These are phyloP conservation scores for Fusarium sp. DNA, from an alignment of 2,329 filamentous ascomycete genomes.

Conservation along the genomic window DNA sequence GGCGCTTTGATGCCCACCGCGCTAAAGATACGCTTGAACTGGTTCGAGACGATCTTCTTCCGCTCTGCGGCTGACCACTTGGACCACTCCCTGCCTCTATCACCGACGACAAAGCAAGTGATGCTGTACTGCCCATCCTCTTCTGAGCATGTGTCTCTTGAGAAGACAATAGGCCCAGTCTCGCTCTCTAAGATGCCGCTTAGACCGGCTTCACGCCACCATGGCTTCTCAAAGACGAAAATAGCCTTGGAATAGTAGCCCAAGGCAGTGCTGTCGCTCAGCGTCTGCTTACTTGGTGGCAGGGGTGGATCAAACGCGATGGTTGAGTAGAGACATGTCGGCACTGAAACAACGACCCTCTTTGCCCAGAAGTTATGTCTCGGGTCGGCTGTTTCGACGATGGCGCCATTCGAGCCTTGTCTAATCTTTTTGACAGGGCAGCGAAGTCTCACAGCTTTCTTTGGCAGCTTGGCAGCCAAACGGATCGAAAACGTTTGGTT, in stretches of 20 bases:
- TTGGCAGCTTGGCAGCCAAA: slow-evolving; percentile 27
- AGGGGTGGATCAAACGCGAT: slow-evolving; percentile 46
- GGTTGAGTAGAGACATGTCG: slow-evolving; percentile 38
- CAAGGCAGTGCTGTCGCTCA: slow-evolving; percentile 47
- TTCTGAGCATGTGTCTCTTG: slow-evolving; percentile 42
- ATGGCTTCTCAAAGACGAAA: slow-evolving; percentile 56
- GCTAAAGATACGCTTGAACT: slow-evolving; percentile 27
- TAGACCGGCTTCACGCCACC: slow-evolving; percentile 57
- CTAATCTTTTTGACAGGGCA: slow-evolving; percentile 32
- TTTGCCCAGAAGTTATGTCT: slow-evolving; percentile 28
- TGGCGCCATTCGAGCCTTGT: slow-evolving; percentile 19
- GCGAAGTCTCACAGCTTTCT: slow-evolving; percentile 23
- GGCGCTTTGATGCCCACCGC: slow-evolving; percentile 16
- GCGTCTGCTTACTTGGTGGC: slow-evolving; percentile 42
- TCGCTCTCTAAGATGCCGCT: slow-evolving; percentile 56
- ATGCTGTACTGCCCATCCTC: slow-evolving; percentile 45
- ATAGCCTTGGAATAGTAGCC: slow-evolving; percentile 54
- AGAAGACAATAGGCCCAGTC: slow-evolving; percentile 45
- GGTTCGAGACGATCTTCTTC: background rate
- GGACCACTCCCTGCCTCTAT: slow-evolving; percentile 40
- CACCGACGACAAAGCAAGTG: slow-evolving; percentile 50
- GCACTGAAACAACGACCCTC: slow-evolving; percentile 45
- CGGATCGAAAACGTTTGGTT: slow-evolving; percentile 29
- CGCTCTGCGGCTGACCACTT: slow-evolving; percentile 16
- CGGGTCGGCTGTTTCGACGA: slow-evolving; percentile 28